phyloP scores from a whole-genome alignment of 768 basidiomycete species.

The Suillus fuscotomentosus region DNA sequence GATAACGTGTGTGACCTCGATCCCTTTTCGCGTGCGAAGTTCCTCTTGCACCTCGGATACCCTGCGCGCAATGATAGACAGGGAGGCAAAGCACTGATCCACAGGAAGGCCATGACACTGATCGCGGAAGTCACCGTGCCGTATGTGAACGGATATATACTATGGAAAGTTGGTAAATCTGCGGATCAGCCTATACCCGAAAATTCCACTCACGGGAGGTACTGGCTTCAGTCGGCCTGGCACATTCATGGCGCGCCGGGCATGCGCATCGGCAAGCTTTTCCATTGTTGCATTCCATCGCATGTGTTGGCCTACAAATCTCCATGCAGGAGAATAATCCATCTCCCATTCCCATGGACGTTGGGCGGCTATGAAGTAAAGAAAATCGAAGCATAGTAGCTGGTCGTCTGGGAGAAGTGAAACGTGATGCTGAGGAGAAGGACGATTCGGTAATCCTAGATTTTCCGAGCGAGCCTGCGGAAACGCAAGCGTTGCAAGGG shows the following conservation, averaged over 20 bases:
- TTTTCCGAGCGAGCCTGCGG: constrained; percentile 14
- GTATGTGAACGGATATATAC: constrained; percentile 59
- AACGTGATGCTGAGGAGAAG: constrained; percentile 19
- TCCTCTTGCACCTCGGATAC: constrained; percentile 58
- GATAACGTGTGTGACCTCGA: constrained; percentile 51
- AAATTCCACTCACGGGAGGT: constrained; percentile 41
- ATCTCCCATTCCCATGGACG: constrained; percentile 55
- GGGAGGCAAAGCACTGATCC: constrained; percentile 50
- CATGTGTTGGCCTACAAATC: constrained; percentile 51
- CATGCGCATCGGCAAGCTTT: constrained; percentile 42
- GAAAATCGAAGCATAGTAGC: constrained; percentile 24
- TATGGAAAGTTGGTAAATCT: constrained; percentile 16
- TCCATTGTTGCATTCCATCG: constrained; percentile 46
- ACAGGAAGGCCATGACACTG: constrained; percentile 43
- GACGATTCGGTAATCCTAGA: constrained; percentile 6
- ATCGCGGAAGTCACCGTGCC: constrained; percentile 51
- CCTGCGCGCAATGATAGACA: constrained; percentile 51
- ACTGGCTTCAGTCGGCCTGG: too few relatives aligned
- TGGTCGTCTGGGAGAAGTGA: constrained; percentile 22
- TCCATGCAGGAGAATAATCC: constrained; percentile 61
- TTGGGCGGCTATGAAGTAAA: constrained; percentile 33
- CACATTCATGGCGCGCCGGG: constrained; percentile 43
- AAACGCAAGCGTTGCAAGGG: constrained; percentile 23
- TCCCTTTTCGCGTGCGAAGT: constrained; percentile 41
- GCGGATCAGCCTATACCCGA: not conserved